Percentiles rank a stretch among this genome's conserved stretches.
phyloP scores from a whole-genome alignment of 495 filamentous ascomycete genomes.

The Penicillium pulvis region DNA sequence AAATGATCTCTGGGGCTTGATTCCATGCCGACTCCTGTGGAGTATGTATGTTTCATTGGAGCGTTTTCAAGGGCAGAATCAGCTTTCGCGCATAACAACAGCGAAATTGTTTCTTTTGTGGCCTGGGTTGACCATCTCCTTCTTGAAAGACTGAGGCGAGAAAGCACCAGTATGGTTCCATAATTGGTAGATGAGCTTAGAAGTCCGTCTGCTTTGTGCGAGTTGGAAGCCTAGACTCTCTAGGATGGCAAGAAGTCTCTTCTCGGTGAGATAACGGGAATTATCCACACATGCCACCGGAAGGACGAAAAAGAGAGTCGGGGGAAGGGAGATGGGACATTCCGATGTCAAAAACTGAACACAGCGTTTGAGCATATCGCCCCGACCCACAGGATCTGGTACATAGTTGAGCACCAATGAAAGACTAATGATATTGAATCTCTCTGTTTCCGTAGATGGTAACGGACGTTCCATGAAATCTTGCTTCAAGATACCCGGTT shows the following conservation, averaged over 20 bases:
- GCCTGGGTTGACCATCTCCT: constrained; percentile 74
- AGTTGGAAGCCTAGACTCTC: constrained; percentile 69
- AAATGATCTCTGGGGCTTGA: constrained; percentile 39
- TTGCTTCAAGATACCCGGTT: constrained; percentile 76
- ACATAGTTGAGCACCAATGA: constrained; percentile 96
- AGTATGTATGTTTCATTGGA: constrained; percentile 5
- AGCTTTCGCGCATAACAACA: constrained; percentile 57
- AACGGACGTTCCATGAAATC: constrained; percentile 93
- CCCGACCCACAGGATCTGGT: constrained; percentile 69
- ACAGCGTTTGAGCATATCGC: constrained; percentile 81
- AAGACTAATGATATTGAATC: constrained; percentile 89
- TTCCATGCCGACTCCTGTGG: constrained; percentile 2
- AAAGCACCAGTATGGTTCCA: constrained; percentile 57
- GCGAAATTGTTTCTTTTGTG: constrained; percentile 85
- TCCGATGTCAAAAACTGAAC: constrained; percentile 51
- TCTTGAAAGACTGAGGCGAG: constrained; percentile 53
- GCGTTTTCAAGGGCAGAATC: constrained; percentile 4
- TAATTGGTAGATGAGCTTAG: constrained; percentile 87
- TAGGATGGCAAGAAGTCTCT: constrained; percentile 74
- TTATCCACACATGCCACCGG: constrained; percentile 88
- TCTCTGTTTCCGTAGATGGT: constrained; percentile 59
- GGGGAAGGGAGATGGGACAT: constrained; percentile 47
- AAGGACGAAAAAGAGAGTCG: constrained; percentile 85
- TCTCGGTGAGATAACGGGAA: constrained; percentile 84
- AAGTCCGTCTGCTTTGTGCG: constrained; percentile 66